These are phyloP conservation scores for Komagataea norvegica DNA, from an alignment of 1,139 yeast species.

Conservation along the genomic window DNA sequence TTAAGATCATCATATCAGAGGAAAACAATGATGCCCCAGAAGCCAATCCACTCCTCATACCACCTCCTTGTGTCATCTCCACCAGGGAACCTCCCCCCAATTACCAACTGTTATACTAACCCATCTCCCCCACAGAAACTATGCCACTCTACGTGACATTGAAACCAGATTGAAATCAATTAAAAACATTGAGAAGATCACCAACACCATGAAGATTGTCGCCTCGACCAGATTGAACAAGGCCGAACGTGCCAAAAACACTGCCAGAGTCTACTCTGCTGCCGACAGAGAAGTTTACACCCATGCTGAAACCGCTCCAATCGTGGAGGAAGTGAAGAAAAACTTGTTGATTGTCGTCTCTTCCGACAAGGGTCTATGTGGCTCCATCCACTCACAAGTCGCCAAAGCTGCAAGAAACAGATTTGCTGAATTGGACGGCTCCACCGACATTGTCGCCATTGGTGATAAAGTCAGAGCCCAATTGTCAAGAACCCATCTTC, in stretches of 20 bases:
- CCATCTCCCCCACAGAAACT: slow-evolving; percentile 59
- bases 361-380: slow-evolving; percentile 98
- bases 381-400: slow-evolving; percentile 93
- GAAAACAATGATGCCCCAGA: no score
- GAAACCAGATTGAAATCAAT: slow-evolving; percentile 97
- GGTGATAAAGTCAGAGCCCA: slow-evolving; percentile 95
- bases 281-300: slow-evolving; percentile 76
- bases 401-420: slow-evolving; percentile 81
- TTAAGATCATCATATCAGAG: no score
- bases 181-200: slow-evolving; percentile 97
- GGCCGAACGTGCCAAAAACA: slow-evolving; percentile 93
- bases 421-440: slow-evolving; percentile 53
- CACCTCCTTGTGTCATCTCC: no score
- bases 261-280: slow-evolving; percentile 80
- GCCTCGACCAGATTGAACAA: slow-evolving; percentile 95
- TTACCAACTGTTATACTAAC: slow-evolving; percentile 4
- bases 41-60: no score
- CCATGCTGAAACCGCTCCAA: slow-evolving; percentile 69
- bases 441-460: slow-evolving; percentile 77
- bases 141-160: slow-evolving; percentile 98
- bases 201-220: slow-evolving; percentile 99
- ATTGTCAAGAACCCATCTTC: slow-evolving; percentile 75
- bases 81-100: no score
- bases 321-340: slow-evolving; percentile 45
- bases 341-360: slow-evolving; percentile 82